These are phyloP conservation scores for Phytopythium montanum DNA, from an alignment of 352 stramenopile genomes.

Conservation along the genomic window DNA sequence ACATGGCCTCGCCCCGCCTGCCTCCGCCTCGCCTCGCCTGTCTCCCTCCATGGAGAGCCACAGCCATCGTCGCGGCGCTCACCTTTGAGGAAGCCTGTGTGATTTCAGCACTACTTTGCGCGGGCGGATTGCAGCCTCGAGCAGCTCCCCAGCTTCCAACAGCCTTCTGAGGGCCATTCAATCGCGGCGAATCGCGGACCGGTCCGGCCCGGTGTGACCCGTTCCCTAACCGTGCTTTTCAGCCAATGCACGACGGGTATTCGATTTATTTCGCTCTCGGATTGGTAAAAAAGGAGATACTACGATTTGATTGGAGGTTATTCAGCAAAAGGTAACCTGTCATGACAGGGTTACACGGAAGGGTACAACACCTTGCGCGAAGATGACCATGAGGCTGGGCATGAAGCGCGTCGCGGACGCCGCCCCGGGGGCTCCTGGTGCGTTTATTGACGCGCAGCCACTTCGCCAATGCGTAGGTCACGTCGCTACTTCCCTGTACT, in stretches of 20 bases:
- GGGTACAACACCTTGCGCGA: too few relatives aligned
- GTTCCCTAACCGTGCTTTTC: slow-evolving; percentile 14
- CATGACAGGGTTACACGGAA: too few relatives aligned
- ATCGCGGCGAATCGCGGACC: slow-evolving; percentile 34
- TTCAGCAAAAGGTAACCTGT: too few relatives aligned
- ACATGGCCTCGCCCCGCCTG: neutral
- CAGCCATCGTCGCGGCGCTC: slow-evolving; percentile 22
- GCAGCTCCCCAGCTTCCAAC: slow-evolving; percentile 2
- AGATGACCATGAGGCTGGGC: slow-evolving; percentile 25
- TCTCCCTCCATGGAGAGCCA: neutral
- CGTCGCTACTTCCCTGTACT: too few relatives aligned
- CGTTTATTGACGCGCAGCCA: neutral
- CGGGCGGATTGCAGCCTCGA: slow-evolving; percentile 4
- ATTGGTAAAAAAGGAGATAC: slow-evolving; percentile 3
- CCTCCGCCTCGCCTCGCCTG: neutral
- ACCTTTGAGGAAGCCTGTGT: slow-evolving; percentile 87
- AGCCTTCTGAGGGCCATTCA: slow-evolving; percentile 51
- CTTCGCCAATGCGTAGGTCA: too few relatives aligned
- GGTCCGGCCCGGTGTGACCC: slow-evolving; percentile 13
- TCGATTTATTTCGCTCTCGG: neutral
- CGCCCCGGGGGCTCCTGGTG: slow-evolving; percentile 5
- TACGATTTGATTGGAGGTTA: slow-evolving; percentile 5
- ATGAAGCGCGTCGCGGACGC: slow-evolving; percentile 33
- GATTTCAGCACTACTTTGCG: slow-evolving; percentile 80
- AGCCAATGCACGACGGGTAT: slow-evolving; percentile 17